A percentile compares a stretch with the other conserved stretches of the same genome.
phyloP scores from a whole-genome alignment of 1,284 basidiomycete genomes.

The Sanghuangporus sanghuang region DNA sequence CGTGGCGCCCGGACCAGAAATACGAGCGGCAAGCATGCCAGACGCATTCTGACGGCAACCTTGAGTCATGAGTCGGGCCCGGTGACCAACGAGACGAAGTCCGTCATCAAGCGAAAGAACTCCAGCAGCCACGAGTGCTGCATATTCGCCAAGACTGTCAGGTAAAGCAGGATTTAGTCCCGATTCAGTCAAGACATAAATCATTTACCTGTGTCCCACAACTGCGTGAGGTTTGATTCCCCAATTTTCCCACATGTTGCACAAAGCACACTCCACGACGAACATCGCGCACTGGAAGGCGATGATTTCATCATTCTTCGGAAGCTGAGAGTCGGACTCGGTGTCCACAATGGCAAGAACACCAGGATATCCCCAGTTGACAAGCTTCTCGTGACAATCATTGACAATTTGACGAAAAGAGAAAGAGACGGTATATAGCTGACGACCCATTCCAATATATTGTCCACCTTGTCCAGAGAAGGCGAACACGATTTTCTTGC shows the following conservation, averaged over 20 bases:
- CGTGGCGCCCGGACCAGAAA: constrained; percentile 31
- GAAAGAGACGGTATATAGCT: constrained; percentile 43
- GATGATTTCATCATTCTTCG: constrained; percentile 32
- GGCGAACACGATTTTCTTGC: constrained; percentile 46
- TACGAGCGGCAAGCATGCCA: constrained; percentile 56
- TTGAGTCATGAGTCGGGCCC: constrained; percentile 48
- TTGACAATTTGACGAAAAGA: constrained; percentile 48
- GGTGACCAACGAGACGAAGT: constrained; percentile 50
- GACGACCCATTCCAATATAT: constrained; percentile 56
- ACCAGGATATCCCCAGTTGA: constrained; percentile 43
- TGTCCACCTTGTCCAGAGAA: constrained; percentile 71
- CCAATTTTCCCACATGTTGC: constrained; percentile 59
- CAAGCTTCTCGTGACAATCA: constrained; percentile 48
- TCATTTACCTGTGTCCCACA: constrained; percentile 60
- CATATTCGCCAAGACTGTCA: constrained; percentile 64
- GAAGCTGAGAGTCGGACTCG: constrained; percentile 19
- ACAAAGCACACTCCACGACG: constrained; percentile 55
- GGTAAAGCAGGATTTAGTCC: neutral
- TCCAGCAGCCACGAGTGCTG: constrained; percentile 52
- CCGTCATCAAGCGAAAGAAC: constrained; percentile 52
- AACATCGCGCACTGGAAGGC: constrained; percentile 52
- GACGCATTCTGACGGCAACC: constrained; percentile 40
- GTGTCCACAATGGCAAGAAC: constrained; percentile 40
- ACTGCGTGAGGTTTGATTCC: constrained; percentile 52
- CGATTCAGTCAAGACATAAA: neutral